phyloP scores from a whole-genome alignment of 2,329 filamentous ascomycete species.

The Botryotinia narcissicola region DNA sequence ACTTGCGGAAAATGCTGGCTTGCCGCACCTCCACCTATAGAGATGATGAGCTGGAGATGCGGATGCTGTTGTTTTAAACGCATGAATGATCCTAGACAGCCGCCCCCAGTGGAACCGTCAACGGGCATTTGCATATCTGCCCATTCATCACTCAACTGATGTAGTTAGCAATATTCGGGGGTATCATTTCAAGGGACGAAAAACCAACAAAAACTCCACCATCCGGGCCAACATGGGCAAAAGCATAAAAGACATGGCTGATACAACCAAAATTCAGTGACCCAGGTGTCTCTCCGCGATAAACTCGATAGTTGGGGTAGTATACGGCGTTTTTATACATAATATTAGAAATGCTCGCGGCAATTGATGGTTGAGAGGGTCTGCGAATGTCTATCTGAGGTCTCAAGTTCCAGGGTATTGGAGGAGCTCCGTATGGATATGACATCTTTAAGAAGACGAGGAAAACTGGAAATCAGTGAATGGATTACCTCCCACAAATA shows the following conservation, averaged over 20 bases:
- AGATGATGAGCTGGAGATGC: constrained; percentile 72
- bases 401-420: constrained; percentile 33
- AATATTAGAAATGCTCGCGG: constrained; percentile 42
- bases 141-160: constrained; percentile 74
- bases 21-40: constrained; percentile 67
- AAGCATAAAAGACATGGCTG: constrained; percentile 80
- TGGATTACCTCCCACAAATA: background rate
- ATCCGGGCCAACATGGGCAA: constrained; percentile 70
- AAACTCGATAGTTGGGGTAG: constrained; percentile 77
- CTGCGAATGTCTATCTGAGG: constrained; percentile 30
- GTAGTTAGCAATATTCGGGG: constrained; percentile 21
- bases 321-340: constrained; percentile 75
- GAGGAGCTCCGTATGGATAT: constrained; percentile 30
- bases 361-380: constrained; percentile 36
- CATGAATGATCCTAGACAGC: constrained; percentile 71
- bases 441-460: constrained; percentile 26
- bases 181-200: background rate
- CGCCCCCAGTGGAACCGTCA: constrained; percentile 58
- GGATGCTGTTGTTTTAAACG: constrained; percentile 68
- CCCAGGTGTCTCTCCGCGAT: constrained; percentile 69
- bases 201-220: constrained; percentile 70
- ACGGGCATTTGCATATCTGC: constrained; percentile 71
- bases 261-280: constrained; percentile 73
- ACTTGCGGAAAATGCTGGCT: constrained; percentile 66
- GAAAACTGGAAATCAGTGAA: background rate